Percentiles rank a stretch among this genome's conserved stretches.
Conservation (phyloP, 2,329 filamentous ascomycete genomes). For the Aureobasidium namibiae region DNA sequence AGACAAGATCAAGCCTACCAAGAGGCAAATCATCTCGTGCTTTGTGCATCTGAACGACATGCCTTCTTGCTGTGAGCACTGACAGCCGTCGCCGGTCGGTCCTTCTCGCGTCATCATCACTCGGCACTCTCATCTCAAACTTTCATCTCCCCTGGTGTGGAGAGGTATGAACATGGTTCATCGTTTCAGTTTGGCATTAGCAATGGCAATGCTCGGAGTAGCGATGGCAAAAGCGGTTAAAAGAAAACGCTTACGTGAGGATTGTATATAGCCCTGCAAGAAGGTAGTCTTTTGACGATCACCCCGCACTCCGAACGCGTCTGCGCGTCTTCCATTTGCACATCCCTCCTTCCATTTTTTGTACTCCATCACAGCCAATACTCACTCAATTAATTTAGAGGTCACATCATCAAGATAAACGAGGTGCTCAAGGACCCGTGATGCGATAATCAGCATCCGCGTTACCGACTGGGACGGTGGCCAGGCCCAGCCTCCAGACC, state of each 20-base stretch:
- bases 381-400: not conserved
- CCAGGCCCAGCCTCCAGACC: not conserved
- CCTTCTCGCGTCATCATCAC: not conserved
- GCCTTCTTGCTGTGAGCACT: not conserved
- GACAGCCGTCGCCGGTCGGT: not conserved
- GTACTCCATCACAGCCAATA: not conserved
- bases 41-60: not conserved
- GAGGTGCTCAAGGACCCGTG: not conserved
- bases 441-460: not conserved
- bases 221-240: not conserved
- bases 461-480: not conserved
- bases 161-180: not conserved
- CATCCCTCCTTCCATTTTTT: not conserved
- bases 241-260: not conserved
- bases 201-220: not conserved
- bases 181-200: not conserved
- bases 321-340: not conserved
- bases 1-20: not conserved
- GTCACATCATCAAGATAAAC: not conserved
- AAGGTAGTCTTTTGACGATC: not conserved
- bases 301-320: not conserved
- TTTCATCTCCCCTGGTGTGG: no score
- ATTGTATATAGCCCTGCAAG: not conserved
- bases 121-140: not conserved
- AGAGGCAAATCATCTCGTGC: not conserved